Conservation (phyloP, 1,139 yeast species). For the Geotrichum australiense region DNA sequence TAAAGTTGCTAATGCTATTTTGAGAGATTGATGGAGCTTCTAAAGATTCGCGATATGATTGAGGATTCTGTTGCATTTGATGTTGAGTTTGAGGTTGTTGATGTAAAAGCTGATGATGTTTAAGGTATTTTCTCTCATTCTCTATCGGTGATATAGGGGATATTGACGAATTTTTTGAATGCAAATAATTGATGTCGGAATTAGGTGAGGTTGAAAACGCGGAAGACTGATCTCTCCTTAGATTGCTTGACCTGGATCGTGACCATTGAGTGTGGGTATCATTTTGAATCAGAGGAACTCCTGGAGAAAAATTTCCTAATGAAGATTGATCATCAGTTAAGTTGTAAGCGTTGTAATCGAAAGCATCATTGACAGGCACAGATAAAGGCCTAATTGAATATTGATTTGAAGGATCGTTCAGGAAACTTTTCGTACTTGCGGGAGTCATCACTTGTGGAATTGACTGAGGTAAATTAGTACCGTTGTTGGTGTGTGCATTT, state of each 20-base stretch:
- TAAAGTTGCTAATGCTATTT: no score
- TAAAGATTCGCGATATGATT: no score
- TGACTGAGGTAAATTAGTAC: no score
- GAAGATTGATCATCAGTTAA: conserved; percentile 10
- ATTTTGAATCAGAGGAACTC: conserved; percentile 7
- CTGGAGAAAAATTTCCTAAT: conserved; percentile 6
- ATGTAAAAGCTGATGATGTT: background rate
- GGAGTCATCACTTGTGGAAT: no score
- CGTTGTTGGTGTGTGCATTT: no score
- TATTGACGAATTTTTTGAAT: conserved; percentile 5
- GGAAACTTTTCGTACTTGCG: no score
- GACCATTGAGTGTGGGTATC: conserved; percentile 8
- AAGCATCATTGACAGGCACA: conserved; percentile 27
- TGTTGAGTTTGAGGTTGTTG: background rate
- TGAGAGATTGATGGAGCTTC: no score
- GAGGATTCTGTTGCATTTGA: background rate
- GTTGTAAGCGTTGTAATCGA: conserved; percentile 21
- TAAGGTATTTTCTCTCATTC: conserved; percentile 2
- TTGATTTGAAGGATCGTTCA: no score
- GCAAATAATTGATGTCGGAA: conserved; percentile 6
- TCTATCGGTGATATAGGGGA: conserved; percentile 9
- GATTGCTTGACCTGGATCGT: background rate
- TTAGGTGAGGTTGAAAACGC: conserved; percentile 9
- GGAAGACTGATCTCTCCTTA: conserved; percentile 2
- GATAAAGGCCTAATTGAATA: conserved; percentile 23